These are phyloP conservation scores for Nitzschia sp. DNA, from an alignment of 108 stramenopile genomes.

Conservation along the genomic window DNA sequence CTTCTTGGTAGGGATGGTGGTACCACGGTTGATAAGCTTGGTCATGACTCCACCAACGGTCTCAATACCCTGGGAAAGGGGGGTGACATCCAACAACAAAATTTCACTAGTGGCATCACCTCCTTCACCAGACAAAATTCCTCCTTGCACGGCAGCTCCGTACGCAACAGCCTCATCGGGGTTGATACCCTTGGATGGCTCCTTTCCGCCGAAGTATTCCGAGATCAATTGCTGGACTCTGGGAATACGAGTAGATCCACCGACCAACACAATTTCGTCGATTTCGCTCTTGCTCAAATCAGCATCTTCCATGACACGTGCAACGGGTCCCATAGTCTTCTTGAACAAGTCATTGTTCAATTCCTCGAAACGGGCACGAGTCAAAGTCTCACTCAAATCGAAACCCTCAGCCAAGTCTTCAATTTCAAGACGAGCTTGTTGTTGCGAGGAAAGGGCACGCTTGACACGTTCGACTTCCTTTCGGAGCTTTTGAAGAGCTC, in stretches of 20 bases:
- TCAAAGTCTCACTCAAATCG: constrained; percentile 86
- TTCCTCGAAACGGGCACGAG: constrained; percentile 97
- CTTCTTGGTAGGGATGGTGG: constrained; percentile 95
- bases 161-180: constrained; percentile 98
- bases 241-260: constrained; percentile 97
- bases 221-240: constrained; percentile 91
- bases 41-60: constrained; percentile 96
- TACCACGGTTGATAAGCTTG: constrained; percentile 91
- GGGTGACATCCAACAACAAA: constrained; percentile 82
- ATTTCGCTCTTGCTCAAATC: constrained; percentile 88
- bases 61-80: constrained; percentile 90
- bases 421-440: constrained; percentile 84
- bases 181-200: constrained; percentile 93
- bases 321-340: constrained; percentile 94
- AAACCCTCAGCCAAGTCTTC: constrained; percentile 81
- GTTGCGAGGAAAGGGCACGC: constrained; percentile 83
- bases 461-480: constrained; percentile 90
- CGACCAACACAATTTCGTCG: constrained; percentile 96
- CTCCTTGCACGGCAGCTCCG: constrained; percentile 96
- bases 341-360: constrained; percentile 97
- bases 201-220: constrained; percentile 97
- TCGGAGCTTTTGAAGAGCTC: constrained; percentile 86
- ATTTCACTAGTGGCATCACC: constrained; percentile 72
- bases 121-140: constrained; percentile 86
- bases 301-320: constrained; percentile 92